These are phyloP conservation scores for Cercophora sp. DNA, from an alignment of 495 filamentous ascomycete species.

Conservation along the genomic window DNA sequence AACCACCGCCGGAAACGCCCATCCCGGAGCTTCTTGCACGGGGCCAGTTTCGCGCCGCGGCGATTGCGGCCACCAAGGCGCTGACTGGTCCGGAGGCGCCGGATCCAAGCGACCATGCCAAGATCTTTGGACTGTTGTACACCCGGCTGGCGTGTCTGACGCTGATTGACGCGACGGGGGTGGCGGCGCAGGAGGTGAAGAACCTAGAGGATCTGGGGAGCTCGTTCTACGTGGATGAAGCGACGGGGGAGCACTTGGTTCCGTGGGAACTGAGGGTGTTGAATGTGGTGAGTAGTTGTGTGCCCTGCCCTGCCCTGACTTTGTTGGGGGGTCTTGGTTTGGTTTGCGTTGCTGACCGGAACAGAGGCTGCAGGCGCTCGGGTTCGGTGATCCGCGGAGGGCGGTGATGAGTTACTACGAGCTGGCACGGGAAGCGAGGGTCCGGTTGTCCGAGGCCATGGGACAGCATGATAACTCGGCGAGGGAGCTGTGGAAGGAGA, in stretches of 20 bases:
- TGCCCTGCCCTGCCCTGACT: not conserved
- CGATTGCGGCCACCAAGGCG: constrained; percentile 67
- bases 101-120: constrained; percentile 50
- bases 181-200: constrained; percentile 85
- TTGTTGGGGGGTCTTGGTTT: not conserved
- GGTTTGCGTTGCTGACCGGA: not conserved
- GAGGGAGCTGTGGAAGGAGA: constrained; percentile 58
- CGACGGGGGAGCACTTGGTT: constrained; percentile 55
- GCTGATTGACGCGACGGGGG: constrained; percentile 59
- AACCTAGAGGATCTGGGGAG: constrained; percentile 75
- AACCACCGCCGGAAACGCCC: constrained; percentile 44
- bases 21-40: constrained; percentile 51
- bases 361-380: constrained; percentile 70
- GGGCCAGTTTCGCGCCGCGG: constrained; percentile 68
- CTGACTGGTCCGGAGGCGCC: constrained; percentile 53
- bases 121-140: constrained; percentile 76
- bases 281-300: constrained; percentile 42
- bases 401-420: constrained; percentile 88
- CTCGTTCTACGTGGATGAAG: constrained; percentile 58
- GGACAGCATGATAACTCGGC: constrained; percentile 40
- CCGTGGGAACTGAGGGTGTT: constrained; percentile 87
- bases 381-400: constrained; percentile 75
- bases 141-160: constrained; percentile 78
- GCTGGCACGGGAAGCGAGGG: constrained; percentile 70
- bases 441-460: constrained; percentile 39